Base-by-base conservation (phyloP, 2,329 filamentous ascomycete genomes). In the Monosporascus ibericus region DNA sequence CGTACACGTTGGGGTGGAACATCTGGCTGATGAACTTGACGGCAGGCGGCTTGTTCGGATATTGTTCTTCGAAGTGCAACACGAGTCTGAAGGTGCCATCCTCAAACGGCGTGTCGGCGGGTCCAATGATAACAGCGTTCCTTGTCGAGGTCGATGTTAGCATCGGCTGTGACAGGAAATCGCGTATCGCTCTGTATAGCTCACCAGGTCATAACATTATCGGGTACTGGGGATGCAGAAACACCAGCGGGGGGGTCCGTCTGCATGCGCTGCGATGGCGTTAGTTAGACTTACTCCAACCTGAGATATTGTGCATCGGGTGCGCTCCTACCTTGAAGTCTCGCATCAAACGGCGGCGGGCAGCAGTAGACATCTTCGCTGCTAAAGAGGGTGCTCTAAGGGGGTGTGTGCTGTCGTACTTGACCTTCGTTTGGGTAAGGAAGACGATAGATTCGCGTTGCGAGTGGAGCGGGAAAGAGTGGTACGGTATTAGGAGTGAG, bases 1-100 rank as follows among this genome's bases (percentile, higher is more conserved):
- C 92, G 69, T 99, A 99, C 52, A 99, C 94, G 67, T 99, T 99
- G 18, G 94, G 94, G 65, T 99, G 94, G 72, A 99, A 99, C 94
- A 99, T 99, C 70, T 94, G 85, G 72, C 90, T 95, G 70, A 99
- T 95, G 70, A 99, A 99, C 69, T 97, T 97, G 74, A 97, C 94
- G 36, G 91, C 88, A 0, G 94, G 94, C 5, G 94, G 94, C 71
- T 97, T 97, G 75, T 97, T 99, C 30, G 94, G 94, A 65, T 99
- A 99, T 66, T 96, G 92, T 71, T 99, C 94, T 69, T 97, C 94
- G 63, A 99, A 99, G 68, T 96, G 91, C 92, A 99, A 97, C 49
- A 97, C 92, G 11, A 99, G 85, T 60, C 92, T 82, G 71, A 99
- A 99, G 22, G 94, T 99, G 57, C 94, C 94, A 71, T 99, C 94